Base-by-base conservation (phyloP, 2,329 filamentous ascomycete species). In the Bipolaris sorokiniana region DNA sequence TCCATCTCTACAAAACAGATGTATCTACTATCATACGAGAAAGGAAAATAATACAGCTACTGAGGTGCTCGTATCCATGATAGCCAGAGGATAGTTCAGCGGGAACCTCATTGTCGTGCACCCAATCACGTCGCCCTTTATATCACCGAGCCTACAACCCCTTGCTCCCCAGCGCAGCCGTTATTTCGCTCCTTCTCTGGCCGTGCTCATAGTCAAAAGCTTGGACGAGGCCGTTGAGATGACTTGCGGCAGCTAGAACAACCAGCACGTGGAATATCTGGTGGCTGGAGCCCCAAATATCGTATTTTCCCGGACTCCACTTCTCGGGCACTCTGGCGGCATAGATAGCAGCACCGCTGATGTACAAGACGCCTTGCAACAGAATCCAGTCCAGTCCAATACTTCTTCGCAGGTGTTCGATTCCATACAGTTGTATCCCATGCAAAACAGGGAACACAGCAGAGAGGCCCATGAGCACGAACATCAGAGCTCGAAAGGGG, bases 221-320 rank as follows among this genome's bases (percentile, higher is more conserved):
- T 76, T 87, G 89, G 28, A 90, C 74, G 78, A 98, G 83, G 47
- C 91, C 93, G 50, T 87, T 88, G 58, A 98, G 80, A 80, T 99
- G 95, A 22, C 89, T 85, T 1, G 85, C 84, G 0, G 92, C 94
- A 0, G 95, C 95, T 59, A 92, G 76, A 15, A 98, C 81, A 26
- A 99, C 93, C 62, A 95, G 84, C 37, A 96, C 81, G 79, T 99
- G 95, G 76, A 99, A 99, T 63, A 99, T 90, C 79, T 99, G 95
- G 77, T 99, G 95, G 18, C 92, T 97, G 73, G 88, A 92, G 36
- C 95, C 94, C 85, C 90, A 90, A 49, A 97, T 90, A 77, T 99
- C 95, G 71, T 94, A 97, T 7, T 76, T 81, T 1, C 92, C 91
- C 0, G 94, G 95, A 42, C 80, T 84, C 69, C 84, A 86, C 58